Percentiles rank a stretch among this genome's conserved stretches.
phyloP scores from a whole-genome alignment of 495 filamentous ascomycete species.

The Aspergillus funiculosus region DNA sequence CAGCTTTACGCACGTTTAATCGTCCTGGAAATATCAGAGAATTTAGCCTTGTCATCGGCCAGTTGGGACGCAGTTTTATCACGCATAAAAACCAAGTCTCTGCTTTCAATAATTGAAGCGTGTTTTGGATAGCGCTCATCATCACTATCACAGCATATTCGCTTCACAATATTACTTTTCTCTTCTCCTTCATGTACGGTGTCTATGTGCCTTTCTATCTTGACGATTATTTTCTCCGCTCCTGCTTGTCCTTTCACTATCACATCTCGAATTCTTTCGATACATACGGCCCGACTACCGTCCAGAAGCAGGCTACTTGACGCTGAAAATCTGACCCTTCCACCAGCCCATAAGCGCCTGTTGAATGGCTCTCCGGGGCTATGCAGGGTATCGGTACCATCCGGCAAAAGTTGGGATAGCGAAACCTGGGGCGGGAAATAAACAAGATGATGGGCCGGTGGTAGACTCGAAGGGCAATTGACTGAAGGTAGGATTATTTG shows the following conservation, averaged over 20 bases:
- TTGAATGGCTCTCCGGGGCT: constrained; percentile 59
- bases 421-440: constrained; percentile 65
- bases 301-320: constrained; percentile 35
- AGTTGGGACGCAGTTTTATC: constrained; percentile 33
- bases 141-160: constrained; percentile 42
- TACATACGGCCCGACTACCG: constrained; percentile 49
- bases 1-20: constrained; percentile 33
- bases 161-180: constrained; percentile 29
- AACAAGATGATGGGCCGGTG: constrained; percentile 55
- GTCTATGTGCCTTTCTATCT: constrained; percentile 48
- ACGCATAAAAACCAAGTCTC: constrained; percentile 59
- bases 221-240: constrained; percentile 56
- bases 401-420: constrained; percentile 52
- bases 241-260: constrained; percentile 48
- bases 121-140: constrained; percentile 33
- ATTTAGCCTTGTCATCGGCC: constrained; percentile 24
- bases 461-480: constrained; percentile 31
- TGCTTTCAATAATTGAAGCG: constrained; percentile 44
- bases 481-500: constrained; percentile 31
- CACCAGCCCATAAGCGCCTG: constrained; percentile 78
- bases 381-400: constrained; percentile 69
- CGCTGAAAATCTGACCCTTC: constrained; percentile 37
- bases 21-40: constrained; percentile 23
- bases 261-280: constrained; percentile 61
- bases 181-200: constrained; percentile 31